Percentiles rank a stretch among this genome's conserved stretches.
Conservation (phyloP, 2,329 filamentous ascomycete genomes). For the Penicillium glabrum region DNA sequence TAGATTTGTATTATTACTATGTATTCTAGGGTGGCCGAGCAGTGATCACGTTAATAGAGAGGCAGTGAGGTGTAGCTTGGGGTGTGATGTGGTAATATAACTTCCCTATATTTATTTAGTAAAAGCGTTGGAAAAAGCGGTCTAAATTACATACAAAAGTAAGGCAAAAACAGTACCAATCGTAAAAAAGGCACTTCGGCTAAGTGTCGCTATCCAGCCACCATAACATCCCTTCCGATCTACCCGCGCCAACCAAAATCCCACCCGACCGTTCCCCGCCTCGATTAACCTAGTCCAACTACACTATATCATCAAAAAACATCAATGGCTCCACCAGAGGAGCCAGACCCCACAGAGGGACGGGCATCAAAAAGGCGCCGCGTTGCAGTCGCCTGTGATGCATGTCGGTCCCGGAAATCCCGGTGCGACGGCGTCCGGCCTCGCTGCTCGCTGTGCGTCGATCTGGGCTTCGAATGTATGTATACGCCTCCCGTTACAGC, state of each 20-base stretch:
- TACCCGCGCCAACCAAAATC: background rate
- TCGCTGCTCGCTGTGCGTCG: slow-evolving; percentile 43
- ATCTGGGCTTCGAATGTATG: slow-evolving; percentile 45
- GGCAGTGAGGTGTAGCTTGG: no score
- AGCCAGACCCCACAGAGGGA: background rate
- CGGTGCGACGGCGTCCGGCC: slow-evolving; percentile 47
- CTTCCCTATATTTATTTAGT: no score
- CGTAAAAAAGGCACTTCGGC: no score
- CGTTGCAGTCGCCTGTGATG: slow-evolving; percentile 41
- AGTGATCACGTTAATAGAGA: no score
- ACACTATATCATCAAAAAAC: background rate
- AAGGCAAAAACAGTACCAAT: no score
- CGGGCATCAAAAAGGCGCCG: slow-evolving; percentile 34
- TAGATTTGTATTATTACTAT: no score
- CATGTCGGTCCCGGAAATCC: slow-evolving; percentile 37
- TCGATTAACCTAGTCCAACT: background rate
- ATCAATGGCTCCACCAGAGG: slow-evolving; percentile 6
- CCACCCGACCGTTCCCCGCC: background rate
- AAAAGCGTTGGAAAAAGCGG: no score
- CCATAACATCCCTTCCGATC: background rate
- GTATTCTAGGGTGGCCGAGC: no score
- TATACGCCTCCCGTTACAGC: slow-evolving; percentile 40
- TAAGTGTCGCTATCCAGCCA: no score
- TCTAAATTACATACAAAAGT: no score
- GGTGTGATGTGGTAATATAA: no score